Evolutionary conservation across 2,329 filamentous ascomycete genomes (phyloP).

Genomic region (Macrophomina tecta): DNA sequence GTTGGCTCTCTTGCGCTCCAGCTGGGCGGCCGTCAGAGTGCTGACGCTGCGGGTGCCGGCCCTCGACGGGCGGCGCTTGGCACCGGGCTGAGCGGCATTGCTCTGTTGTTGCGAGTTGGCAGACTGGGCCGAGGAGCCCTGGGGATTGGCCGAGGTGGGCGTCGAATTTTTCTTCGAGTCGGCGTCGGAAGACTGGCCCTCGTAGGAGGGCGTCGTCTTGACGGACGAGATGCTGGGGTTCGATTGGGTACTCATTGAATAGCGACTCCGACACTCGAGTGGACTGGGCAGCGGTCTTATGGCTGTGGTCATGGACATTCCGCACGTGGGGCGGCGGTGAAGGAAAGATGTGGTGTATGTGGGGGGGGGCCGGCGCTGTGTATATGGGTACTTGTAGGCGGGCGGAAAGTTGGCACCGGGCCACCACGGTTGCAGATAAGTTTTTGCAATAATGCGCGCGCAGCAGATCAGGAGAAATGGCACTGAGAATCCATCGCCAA

Average conservation of each 20-base stretch:
- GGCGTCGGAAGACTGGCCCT: constrained; percentile 47
- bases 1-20: constrained; percentile 66
- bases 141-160: constrained; percentile 30
- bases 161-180: constrained; percentile 42
- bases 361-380: constrained; percentile 24
- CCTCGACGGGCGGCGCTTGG: constrained; percentile 58
- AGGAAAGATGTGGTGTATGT: constrained; percentile 20
- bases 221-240: constrained; percentile 43
- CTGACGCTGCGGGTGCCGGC: constrained; percentile 64
- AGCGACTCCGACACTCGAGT: constrained; percentile 42
- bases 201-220: constrained; percentile 45
- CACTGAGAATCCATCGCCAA: constrained; percentile 21
- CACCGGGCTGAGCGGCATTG: constrained; percentile 34
- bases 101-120: constrained; percentile 14
- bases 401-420: constrained; percentile 25
- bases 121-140: not conserved
- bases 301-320: constrained; percentile 28
- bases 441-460: constrained; percentile 21
- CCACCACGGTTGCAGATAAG: constrained; percentile 27
- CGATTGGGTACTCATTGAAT: constrained; percentile 44
- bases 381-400: constrained; percentile 27
- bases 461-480: constrained; percentile 29
- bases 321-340: constrained; percentile 28
- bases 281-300: constrained; percentile 28
- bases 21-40: constrained; percentile 62